Base-by-base conservation (phyloP, 192 early-diverging fungal species). In the Backusella parvicylindrica region DNA sequence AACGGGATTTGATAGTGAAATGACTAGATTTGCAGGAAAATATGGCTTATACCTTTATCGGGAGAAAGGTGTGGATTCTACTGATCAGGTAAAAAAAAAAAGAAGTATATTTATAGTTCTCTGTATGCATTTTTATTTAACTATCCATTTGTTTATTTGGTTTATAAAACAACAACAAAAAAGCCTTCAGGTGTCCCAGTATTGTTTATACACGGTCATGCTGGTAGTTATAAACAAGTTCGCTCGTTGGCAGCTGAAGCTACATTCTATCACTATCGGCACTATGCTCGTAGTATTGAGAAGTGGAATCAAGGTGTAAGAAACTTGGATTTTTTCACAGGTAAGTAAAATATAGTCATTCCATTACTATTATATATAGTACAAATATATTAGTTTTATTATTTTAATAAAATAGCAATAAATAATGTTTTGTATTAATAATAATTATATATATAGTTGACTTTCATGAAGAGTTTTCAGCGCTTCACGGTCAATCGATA, bases 151-250 rank as follows among this genome's bases (percentile, higher is more conserved):
- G 9, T 70, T 53, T 21, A 13, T 71, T 47, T n/a, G 6, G 18
- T 47, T n/a, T 47, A 47, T 6, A 47, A 47, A 47, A 47, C 15
- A 47, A 47, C 4, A 60, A 38, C 6, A 38, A 38, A 60, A 60
- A 60, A 86, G 81, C 89, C 90, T 28, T 86, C 79, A 21, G 91
- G 95, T 38, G 86, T 95, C 30, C 98, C 98, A 2, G 90, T 95
- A 0, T 84, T 99, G 13, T 99, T 99, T 84, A 90, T 99, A 38
- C 97, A 95, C 2, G 97, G 97, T 0, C 95, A 98, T 73, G 95
- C 96, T 30, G 97, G 97, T 18, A 96, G 93, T 74, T 92, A 92
- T 72, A 93, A 93, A 75, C 97, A 99, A 83, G 87, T 93, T 9
- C 85, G 94, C 28, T 95, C 94, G 18, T 85, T 99, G 21, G 96